Evolutionary conservation across 2,329 filamentous ascomycete species (phyloP).

Genomic region (Coniella vitis): DNA sequence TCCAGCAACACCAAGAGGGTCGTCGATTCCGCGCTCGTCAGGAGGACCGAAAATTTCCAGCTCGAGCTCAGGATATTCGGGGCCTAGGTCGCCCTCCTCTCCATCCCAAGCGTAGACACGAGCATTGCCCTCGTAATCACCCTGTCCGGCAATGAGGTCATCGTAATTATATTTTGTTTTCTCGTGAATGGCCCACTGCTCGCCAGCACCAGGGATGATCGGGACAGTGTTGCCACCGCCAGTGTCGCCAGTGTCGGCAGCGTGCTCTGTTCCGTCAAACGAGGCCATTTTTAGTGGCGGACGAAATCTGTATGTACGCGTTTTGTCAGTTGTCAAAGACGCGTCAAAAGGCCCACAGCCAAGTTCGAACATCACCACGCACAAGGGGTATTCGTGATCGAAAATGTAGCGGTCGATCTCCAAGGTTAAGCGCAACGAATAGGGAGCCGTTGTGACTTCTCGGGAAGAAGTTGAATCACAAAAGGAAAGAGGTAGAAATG

Average conservation of each 20-base stretch:
- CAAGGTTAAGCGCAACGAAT: too few relatives aligned
- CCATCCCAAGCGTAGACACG: conserved; percentile 76
- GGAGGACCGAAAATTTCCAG: conserved; percentile 62
- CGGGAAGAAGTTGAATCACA: too few relatives aligned
- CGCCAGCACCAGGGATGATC: conserved; percentile 3
- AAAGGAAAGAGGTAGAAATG: too few relatives aligned
- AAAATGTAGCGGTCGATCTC: too few relatives aligned
- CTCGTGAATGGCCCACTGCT: conserved; percentile 39
- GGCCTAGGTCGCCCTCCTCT: conserved; percentile 80
- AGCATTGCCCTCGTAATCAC: conserved; percentile 48
- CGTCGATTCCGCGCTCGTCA: conserved; percentile 35
- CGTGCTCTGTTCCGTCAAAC: background rate
- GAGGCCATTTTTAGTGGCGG: too few relatives aligned
- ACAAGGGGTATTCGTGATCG: too few relatives aligned
- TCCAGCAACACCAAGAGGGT: conserved; percentile 38
- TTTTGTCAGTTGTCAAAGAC: too few relatives aligned
- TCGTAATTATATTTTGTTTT: conserved; percentile 42
- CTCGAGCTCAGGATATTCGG: conserved; percentile 64
- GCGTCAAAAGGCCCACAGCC: too few relatives aligned
- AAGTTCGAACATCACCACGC: too few relatives aligned
- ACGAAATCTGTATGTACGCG: too few relatives aligned
- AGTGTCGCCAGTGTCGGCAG: background rate
- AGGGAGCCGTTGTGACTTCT: too few relatives aligned
- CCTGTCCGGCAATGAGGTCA: conserved; percentile 19
- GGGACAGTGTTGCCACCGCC: background rate